These are phyloP conservation scores for Chondrostereum purpureum DNA, from an alignment of 1,284 basidiomycete genomes.

Conservation along the genomic window DNA sequence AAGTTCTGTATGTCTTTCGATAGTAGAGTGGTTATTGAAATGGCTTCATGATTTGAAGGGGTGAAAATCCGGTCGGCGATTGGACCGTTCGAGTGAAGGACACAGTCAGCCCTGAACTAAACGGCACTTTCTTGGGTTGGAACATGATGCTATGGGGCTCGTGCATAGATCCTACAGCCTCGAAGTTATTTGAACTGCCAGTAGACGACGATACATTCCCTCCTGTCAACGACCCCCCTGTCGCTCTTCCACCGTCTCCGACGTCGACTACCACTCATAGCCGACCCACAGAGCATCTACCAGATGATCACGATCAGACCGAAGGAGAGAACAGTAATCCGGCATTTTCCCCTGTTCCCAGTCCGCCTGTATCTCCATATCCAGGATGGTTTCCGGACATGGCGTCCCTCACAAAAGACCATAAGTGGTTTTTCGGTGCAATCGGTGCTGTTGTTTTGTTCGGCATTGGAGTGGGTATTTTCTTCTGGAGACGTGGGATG, in stretches of 20 bases:
- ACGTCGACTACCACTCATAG: constrained; percentile 52
- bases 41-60: constrained; percentile 52
- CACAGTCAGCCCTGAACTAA: constrained; percentile 48
- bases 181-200: constrained; percentile 62
- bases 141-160: constrained; percentile 92
- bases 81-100: constrained; percentile 91
- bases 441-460: constrained; percentile 67
- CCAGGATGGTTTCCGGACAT: constrained; percentile 86
- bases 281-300: constrained; percentile 87
- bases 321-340: constrained; percentile 66
- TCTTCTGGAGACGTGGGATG: constrained; percentile 66
- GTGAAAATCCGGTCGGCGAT: constrained; percentile 86
- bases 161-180: constrained; percentile 67
- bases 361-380: constrained; percentile 48
- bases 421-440: constrained; percentile 84
- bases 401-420: constrained; percentile 66
- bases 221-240: constrained; percentile 31
- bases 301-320: constrained; percentile 72
- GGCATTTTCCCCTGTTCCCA: constrained; percentile 41
- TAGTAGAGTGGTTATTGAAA: constrained; percentile 13
- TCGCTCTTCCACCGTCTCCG: constrained; percentile 29
- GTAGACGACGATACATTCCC: constrained; percentile 50
- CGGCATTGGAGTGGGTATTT: constrained; percentile 53
- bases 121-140: constrained; percentile 88
- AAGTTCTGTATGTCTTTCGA: constrained; percentile 20